Conservation (phyloP, 1,284 basidiomycete genomes). For the Irpex sp. region DNA sequence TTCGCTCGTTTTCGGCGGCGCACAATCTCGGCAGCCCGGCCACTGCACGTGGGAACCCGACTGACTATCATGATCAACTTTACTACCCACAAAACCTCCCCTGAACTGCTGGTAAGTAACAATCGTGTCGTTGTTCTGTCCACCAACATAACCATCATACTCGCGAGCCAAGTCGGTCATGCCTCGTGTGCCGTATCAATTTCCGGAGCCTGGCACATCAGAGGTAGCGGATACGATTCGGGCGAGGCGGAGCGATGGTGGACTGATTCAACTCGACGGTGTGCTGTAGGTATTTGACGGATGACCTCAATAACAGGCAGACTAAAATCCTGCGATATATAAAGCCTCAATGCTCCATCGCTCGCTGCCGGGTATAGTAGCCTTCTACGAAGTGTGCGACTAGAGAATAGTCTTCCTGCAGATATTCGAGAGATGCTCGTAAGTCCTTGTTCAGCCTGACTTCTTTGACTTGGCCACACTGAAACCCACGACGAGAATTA, state of each 20-base stretch:
- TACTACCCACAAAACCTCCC: no score
- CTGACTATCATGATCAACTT: no score
- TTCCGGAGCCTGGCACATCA: conserved; percentile 9
- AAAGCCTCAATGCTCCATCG: conserved; percentile 9
- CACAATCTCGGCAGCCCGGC: no score
- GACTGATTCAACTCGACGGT: conserved; percentile 12
- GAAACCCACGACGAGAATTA: conserved; percentile 16
- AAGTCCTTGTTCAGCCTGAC: conserved; percentile 10
- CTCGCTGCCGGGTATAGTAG: conserved; percentile 8
- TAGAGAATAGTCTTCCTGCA: conserved; percentile 41
- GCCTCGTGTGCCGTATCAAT: conserved; percentile 12
- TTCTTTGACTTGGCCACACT: no score
- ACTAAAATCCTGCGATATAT: not conserved
- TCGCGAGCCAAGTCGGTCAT: not conserved
- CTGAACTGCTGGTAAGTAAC: no score
- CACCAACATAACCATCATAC: no score
- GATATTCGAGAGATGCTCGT: conserved; percentile 53
- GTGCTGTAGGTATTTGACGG: conserved; percentile 4
- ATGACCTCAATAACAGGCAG: not conserved
- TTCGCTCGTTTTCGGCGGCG: no score
- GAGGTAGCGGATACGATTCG: conserved; percentile 11
- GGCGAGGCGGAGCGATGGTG: conserved; percentile 5
- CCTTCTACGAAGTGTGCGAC: conserved; percentile 46
- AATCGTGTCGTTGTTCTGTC: no score
- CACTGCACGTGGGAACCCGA: no score